Percentiles rank a stretch among this genome's conserved stretches.
Evolutionary conservation across 1,284 basidiomycete genomes (phyloP).

Genomic region (Ustilago xerochloae): DNA sequence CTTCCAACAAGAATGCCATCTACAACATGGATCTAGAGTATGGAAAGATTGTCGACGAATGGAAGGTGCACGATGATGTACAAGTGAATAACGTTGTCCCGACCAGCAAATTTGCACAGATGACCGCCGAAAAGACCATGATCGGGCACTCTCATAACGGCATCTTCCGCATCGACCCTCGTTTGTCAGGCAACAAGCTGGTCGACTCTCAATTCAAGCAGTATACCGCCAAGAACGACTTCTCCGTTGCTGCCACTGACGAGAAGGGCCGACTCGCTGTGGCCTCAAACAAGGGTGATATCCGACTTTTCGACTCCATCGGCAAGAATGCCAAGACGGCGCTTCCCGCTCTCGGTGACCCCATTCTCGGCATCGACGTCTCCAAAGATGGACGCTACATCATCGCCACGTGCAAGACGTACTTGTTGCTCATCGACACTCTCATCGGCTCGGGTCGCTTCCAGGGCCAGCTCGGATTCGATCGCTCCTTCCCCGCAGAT

Average conservation of each 20-base stretch:
- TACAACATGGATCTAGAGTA: conserved; percentile 93
- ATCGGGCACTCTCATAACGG: conserved; percentile 93
- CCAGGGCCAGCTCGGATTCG: conserved; percentile 87
- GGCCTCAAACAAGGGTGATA: conserved; percentile 95
- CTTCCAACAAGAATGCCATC: conserved; percentile 82
- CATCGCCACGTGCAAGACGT: conserved; percentile 94
- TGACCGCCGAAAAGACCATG: conserved; percentile 89
- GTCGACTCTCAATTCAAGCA: conserved; percentile 96
- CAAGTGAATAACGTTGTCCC: conserved; percentile 89
- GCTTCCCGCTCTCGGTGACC: conserved; percentile 93
- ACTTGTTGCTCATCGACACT: conserved; percentile 93
- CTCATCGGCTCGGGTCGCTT: conserved; percentile 91
- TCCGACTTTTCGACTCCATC: conserved; percentile 92
- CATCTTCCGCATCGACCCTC: conserved; percentile 96
- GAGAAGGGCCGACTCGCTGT: conserved; percentile 87
- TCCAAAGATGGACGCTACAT: conserved; percentile 94
- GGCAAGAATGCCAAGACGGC: conserved; percentile 99
- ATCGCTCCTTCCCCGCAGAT: conserved; percentile 92
- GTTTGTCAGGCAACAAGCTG: conserved; percentile 86
- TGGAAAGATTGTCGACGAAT: conserved; percentile 97
- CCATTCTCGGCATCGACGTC: conserved; percentile 93
- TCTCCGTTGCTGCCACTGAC: conserved; percentile 92
- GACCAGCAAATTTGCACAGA: conserved; percentile 93
- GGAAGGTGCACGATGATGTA: conserved; percentile 92
- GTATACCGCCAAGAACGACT: conserved; percentile 93